Conservation (phyloP, 2,329 filamentous ascomycete genomes). For the Fusarium bactridioides region DNA sequence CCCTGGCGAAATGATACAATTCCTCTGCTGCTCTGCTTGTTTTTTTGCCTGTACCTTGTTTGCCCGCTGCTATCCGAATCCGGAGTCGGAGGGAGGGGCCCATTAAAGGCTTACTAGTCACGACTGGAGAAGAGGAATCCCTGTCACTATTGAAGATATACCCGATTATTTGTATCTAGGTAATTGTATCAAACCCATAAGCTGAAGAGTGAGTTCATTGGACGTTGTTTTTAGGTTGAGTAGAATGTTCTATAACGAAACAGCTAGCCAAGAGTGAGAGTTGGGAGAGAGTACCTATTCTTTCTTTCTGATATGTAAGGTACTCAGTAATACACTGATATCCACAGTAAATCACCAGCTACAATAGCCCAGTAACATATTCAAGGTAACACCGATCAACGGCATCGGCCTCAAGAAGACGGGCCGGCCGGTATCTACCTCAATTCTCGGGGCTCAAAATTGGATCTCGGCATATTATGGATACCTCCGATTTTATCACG, state of each 20-base stretch:
- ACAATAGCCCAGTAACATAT: background rate
- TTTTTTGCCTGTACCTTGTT: background rate
- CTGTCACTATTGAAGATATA: background rate
- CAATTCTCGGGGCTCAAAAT: background rate
- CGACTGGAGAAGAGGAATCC: constrained; percentile 1
- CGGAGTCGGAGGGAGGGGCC: constrained; percentile 12
- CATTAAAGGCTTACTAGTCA: background rate
- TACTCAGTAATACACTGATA: background rate
- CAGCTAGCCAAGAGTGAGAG: background rate
- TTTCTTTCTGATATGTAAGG: no score
- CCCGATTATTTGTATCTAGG: background rate
- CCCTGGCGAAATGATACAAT: background rate
- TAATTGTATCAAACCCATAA: background rate
- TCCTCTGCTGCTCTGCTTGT: background rate
- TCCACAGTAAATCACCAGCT: background rate
- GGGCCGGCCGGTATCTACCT: background rate
- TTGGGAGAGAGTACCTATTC: background rate
- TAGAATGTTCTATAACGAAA: background rate
- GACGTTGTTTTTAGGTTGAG: background rate
- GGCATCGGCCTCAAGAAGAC: background rate
- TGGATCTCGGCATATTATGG: background rate
- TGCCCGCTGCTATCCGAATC: constrained; percentile 17
- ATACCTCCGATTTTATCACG: background rate
- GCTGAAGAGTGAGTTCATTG: background rate
- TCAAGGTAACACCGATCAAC: background rate